phyloP scores from a whole-genome alignment of 1,284 basidiomycete genomes.

The Somion occarium region DNA sequence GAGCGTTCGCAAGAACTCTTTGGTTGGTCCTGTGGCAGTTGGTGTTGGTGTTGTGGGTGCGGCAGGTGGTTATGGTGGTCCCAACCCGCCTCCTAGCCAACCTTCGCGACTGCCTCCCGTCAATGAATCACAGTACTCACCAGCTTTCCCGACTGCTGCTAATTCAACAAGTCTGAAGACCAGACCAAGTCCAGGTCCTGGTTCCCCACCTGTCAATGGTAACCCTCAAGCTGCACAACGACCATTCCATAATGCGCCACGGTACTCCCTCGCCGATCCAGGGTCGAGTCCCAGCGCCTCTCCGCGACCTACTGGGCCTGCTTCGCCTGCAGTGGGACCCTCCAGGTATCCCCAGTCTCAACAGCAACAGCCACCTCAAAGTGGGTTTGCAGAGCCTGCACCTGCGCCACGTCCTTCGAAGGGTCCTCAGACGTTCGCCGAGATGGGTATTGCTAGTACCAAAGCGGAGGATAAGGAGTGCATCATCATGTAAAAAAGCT shows the following conservation, averaged over 20 bases:
- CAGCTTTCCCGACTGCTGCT: background rate
- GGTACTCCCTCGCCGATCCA: conserved; percentile 27
- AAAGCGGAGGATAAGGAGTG: conserved; percentile 80
- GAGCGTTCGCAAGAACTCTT: conserved; percentile 29
- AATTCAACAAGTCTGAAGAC: background rate
- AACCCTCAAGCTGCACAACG: conserved; percentile 4
- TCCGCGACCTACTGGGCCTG: conserved; percentile 11
- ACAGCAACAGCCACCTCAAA: conserved; percentile 3
- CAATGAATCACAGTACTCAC: conserved; percentile 4
- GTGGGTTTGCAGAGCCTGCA: background rate
- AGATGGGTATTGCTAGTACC: conserved; percentile 83
- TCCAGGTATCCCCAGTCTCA: conserved; percentile 5
- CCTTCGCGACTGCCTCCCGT: conserved; percentile 14
- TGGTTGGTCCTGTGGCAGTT: conserved; percentile 10
- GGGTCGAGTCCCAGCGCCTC: conserved; percentile 15
- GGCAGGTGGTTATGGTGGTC: background rate
- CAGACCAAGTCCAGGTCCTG: conserved; percentile 1
- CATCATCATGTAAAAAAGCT: conserved; percentile 62
- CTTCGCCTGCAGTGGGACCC: conserved; percentile 5
- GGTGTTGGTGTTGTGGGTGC: conserved; percentile 4
- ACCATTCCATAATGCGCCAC: conserved; percentile 21
- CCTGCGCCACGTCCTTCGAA: conserved; percentile 19
- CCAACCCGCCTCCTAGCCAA: conserved; percentile 4
- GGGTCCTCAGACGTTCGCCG: conserved; percentile 80
- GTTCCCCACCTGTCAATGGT: background rate